phyloP scores from a whole-genome alignment of 192 early-diverging fungal species.

The Haplosporangium gracile region DNA sequence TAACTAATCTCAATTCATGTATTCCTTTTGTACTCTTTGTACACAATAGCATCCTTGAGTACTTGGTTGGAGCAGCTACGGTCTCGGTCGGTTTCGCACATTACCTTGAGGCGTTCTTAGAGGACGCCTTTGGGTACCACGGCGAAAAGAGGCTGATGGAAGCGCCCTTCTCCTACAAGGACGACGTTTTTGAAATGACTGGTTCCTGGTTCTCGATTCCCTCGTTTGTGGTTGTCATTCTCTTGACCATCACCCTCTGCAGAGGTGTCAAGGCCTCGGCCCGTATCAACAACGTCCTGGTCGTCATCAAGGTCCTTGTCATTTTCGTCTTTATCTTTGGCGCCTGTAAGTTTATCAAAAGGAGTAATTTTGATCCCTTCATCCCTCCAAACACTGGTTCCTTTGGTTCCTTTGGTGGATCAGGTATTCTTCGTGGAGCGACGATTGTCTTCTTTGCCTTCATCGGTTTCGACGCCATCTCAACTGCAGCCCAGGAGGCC shows the following conservation, averaged over 20 bases:
- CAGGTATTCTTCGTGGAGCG: conserved; percentile 80
- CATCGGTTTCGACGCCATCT: conserved; percentile 91
- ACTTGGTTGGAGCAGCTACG: conserved; percentile 86
- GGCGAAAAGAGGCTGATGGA: conserved; percentile 68
- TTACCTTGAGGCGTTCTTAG: conserved; percentile 80
- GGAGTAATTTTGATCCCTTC: conserved; percentile 83
- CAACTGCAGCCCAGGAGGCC: conserved; percentile 88
- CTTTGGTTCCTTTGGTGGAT: conserved; percentile 72
- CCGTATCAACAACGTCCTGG: conserved; percentile 77
- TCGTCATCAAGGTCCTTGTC: conserved; percentile 79
- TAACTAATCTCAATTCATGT: background rate
- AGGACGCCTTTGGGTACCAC: conserved; percentile 69
- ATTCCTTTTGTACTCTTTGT: background rate
- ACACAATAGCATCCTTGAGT: conserved; percentile 76
- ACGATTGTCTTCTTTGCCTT: conserved; percentile 85
- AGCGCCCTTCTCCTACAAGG: conserved; percentile 75
- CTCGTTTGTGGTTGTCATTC: conserved; percentile 74
- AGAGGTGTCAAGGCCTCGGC: conserved; percentile 82
- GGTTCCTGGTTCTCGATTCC: conserved; percentile 80
- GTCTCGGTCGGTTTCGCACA: conserved; percentile 87
- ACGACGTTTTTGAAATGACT: conserved; percentile 14
- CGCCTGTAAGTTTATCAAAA: conserved; percentile 73
- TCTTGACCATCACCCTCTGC: conserved; percentile 75
- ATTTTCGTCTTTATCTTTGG: conserved; percentile 88
- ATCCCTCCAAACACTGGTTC: conserved; percentile 73